A percentile compares a stretch with the other conserved stretches of the same genome.
phyloP scores from a whole-genome alignment of 1,139 yeast species.

The Geotrichum klebahnii region DNA sequence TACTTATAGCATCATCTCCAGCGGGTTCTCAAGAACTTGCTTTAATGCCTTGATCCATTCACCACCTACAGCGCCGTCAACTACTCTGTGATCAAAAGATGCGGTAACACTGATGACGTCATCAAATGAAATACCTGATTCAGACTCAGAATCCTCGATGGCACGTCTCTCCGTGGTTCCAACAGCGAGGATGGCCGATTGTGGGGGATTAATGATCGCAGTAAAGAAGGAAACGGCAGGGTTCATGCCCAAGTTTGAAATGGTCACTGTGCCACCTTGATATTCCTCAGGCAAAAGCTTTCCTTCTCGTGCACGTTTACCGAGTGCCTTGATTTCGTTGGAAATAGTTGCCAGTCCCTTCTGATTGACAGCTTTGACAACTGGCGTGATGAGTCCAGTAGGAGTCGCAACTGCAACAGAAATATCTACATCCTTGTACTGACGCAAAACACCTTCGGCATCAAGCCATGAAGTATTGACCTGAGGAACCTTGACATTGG shows the following conservation, averaged over 20 bases:
- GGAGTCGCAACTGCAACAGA: conserved; percentile 99
- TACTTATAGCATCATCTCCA: conserved; percentile 76
- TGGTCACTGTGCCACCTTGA: conserved; percentile 98
- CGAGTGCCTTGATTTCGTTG: conserved; percentile 80
- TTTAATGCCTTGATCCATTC: conserved; percentile 93
- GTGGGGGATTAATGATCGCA: conserved; percentile 97
- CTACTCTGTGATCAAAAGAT: conserved; percentile 94
- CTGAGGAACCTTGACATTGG: conserved; percentile 86
- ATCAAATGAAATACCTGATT: conserved; percentile 87
- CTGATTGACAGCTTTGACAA: conserved; percentile 78
- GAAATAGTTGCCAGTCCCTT: conserved; percentile 85
- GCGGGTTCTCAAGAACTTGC: conserved; percentile 89
- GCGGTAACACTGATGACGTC: conserved; percentile 89
- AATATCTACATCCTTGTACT: conserved; percentile 86
- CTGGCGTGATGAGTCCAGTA: conserved; percentile 94
- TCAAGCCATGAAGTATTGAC: conserved; percentile 94
- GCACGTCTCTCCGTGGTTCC: conserved; percentile 93
- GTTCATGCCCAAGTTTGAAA: conserved; percentile 98
- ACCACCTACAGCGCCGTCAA: conserved; percentile 98
- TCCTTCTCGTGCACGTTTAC: conserved; percentile 92
- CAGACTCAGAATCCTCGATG: conserved; percentile 85
- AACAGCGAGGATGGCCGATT: conserved; percentile 86
- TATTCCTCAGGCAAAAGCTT: conserved; percentile 92
- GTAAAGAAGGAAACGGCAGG: conserved; percentile 87
- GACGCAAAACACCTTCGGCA: conserved; percentile 83